Evolutionary conservation across 345 rosid species (phyloP), one percentile per base, ranked within the genome.

Genomic region (Salix koriyanagi): DNA sequence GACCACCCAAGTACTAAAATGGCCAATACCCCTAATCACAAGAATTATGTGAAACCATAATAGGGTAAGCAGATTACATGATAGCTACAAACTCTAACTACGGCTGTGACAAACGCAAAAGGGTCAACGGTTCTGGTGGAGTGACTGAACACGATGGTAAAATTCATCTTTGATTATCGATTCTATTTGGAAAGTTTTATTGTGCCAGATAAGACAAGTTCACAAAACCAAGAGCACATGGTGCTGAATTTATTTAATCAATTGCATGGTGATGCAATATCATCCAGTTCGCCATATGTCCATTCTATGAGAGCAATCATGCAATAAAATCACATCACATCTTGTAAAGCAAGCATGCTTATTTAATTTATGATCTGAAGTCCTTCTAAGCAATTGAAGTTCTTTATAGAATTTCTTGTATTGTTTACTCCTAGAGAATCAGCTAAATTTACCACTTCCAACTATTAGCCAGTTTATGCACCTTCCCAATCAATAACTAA

Each of bases 311-410:
- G 50, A 46, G 14, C 50, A 46, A 46, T 12, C 50, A 46, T 46
- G 50, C 50, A 46, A 46, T 46, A 46, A 32, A 46, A 46, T 14
- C 50, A 46, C 50, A 46, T 46, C 14, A 46, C 50, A 4, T 73
- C 37, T 66, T 56, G 26, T 60, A 13, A 73, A 1, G 18, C n/a
- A 62, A 39, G 67, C 76, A 25, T 73, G 76, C 75, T 73, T 16
- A 15, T 18, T 23, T 16, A 18, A 62, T 39, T 60, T 61, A 11
- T 13, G 36, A 1, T 7, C 21, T 8, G 39, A 14, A 56, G 21
- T 32, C 46, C 50, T 56, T 21, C 15, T 23, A 54, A 58, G 15
- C 12, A 60, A 16, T 36, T 19, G 42, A 16, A 73, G 16, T 61
- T 16, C 26, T 41, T 64, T 73, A 50, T 41, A 28, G 18, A 73